These are phyloP conservation scores for Dactylellina parvicollis DNA, from an alignment of 2,329 filamentous ascomycete species.

Conservation along the genomic window DNA sequence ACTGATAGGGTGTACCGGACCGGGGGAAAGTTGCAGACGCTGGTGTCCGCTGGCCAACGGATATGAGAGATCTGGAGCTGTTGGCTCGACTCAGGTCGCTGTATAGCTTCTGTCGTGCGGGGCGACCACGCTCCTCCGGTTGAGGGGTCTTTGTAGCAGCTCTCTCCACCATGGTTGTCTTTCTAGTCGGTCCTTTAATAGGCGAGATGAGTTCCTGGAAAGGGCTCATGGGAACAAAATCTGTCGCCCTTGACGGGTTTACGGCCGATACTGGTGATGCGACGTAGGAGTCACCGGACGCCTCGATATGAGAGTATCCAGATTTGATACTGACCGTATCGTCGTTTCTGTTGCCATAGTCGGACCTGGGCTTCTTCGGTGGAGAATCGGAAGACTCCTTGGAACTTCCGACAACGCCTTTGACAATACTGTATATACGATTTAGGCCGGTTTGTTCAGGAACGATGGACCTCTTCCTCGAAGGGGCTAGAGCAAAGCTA, in stretches of 20 bases:
- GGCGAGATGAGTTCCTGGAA: constrained; percentile 51
- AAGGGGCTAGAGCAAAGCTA: constrained; percentile 44
- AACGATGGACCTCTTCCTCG: constrained; percentile 31
- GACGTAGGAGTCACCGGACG: constrained; percentile 33
- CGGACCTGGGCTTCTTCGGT: constrained; percentile 25
- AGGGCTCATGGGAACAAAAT: constrained; percentile 40
- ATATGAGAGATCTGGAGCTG: constrained; percentile 35
- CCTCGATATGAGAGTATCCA: constrained; percentile 49
- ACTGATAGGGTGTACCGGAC: constrained; percentile 16
- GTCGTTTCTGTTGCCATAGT: constrained; percentile 36
- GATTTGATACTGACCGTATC: constrained; percentile 49
- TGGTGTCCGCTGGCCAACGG: constrained; percentile 44
- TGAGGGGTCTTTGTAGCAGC: constrained; percentile 33
- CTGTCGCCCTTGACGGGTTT: constrained; percentile 11
- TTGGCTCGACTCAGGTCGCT: constrained; percentile 38
- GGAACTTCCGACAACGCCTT: constrained; percentile 38
- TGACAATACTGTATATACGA: constrained; percentile 50
- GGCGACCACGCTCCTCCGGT: constrained; percentile 33
- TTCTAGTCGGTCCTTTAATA: constrained; percentile 45
- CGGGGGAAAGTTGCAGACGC: constrained; percentile 40
- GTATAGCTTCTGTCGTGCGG: constrained; percentile 30
- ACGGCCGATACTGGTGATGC: constrained; percentile 26
- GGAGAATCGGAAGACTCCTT: constrained; percentile 38
- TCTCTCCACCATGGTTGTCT: constrained; percentile 26
- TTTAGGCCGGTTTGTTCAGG: constrained; percentile 50